Base-by-base conservation (phyloP, 2,329 filamentous ascomycete genomes). In the Aspergillus sp. region DNA sequence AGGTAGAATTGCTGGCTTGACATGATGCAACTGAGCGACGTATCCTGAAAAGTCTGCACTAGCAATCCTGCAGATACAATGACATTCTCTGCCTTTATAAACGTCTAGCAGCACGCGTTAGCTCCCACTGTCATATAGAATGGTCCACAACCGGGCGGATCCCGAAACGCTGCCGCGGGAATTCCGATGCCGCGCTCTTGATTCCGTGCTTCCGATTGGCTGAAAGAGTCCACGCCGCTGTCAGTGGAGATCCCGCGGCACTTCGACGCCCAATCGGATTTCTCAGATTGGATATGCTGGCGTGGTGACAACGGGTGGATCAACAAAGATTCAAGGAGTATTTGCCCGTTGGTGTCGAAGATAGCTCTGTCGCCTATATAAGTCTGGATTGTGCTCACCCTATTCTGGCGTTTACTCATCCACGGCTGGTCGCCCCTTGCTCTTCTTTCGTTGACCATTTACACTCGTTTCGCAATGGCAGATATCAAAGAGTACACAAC, bases 401-500 rank as follows among this genome's bases (percentile, higher is more conserved):
- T 31, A 8, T 9, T 31, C 27, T 31, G 3, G 27, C 27, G 9
- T 31, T 31, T 31, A 31, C 27, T 31, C 27, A 31, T 31, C 3
- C 8, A 11, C 27, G 27, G 9, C 27, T 8, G 27, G 9, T 11
- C 27, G 9, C 9, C 9, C 9, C 27, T 31, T 11, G 27, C 9
- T 31, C 9, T 31, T 11, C 27, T 31, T 31, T 3, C 9, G 8
- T 31, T 37, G 27, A 23, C 8, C 6, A 17, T 15, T 17, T 40
- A n/a, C 35, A 40, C 48, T 11, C 17, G n/a, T 39, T 45, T 21
- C 52, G 61, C 46, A 21, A 55, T 55, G 40, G n/a, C 3, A 12
- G 15, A 27, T 39, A 43, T 68, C 46, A 56, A 55, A 15, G 62
- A 70, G 47, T 71, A 63, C 46, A 68, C 66, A 1, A 23, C 63